Evolutionary conservation across 371 early-diverging fungal species (phyloP).

Genomic region (Rhizopus delemar): DNA sequence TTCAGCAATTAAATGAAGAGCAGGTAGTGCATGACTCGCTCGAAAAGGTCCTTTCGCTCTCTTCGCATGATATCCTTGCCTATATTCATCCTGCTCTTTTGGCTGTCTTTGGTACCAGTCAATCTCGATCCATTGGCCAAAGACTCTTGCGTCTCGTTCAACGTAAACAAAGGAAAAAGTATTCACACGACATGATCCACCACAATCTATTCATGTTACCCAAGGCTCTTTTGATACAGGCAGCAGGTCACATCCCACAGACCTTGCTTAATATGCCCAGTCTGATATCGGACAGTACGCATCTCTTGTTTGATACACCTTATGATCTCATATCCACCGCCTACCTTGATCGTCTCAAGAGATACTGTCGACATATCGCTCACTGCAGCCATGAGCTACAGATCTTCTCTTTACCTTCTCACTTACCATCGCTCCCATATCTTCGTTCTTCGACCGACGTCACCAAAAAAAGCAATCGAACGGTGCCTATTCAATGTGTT

Average conservation of each 20-base stretch:
- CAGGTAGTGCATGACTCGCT: constrained; percentile 19
- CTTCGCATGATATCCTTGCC: background rate
- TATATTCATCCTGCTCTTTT: constrained; percentile 22
- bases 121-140: constrained; percentile 15
- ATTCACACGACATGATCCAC: constrained; percentile 2
- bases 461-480: background rate
- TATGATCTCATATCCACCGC: constrained; percentile 10
- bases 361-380: constrained; percentile 16
- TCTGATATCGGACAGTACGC: constrained; percentile 3
- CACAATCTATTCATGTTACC: constrained; percentile 36
- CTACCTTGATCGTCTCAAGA: constrained; percentile 8
- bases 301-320: constrained; percentile 9
- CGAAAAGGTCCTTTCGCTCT: background rate
- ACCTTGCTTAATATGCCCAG: constrained; percentile 24
- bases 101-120: constrained; percentile 14
- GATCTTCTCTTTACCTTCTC: background rate
- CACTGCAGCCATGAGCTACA: constrained; percentile 22
- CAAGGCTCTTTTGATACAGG: constrained; percentile 40
- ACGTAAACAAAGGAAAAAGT: constrained; percentile 10
- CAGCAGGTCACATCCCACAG: constrained; percentile 40
- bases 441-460: background rate
- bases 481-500: constrained; percentile 8
- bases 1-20: constrained; percentile 38
- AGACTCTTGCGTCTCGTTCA: constrained; percentile 25
- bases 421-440: constrained; percentile 8